Evolutionary conservation across 169 alveolate genomes (phyloP).

Genomic region (Babesia bovis): DNA sequence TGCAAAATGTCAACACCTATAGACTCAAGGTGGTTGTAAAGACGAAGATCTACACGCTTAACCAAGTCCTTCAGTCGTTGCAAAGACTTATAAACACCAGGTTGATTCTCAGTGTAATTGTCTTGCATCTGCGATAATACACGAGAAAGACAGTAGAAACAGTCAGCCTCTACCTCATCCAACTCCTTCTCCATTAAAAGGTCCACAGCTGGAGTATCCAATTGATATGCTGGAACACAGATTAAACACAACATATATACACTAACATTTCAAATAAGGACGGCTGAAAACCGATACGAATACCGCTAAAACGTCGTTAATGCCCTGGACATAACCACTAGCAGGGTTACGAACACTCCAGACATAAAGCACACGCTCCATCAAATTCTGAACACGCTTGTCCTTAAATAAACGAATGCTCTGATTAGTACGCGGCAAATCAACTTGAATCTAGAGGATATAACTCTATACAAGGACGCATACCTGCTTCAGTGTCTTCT

Average conservation of each 20-base stretch:
- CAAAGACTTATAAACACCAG: constrained; percentile 91
- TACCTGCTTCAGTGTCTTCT: constrained; percentile 66
- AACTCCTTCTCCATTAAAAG: constrained; percentile 68
- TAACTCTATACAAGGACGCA: constrained; percentile 52
- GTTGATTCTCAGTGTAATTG: constrained; percentile 90
- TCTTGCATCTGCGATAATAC: constrained; percentile 88
- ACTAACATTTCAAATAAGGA: constrained; percentile 78
- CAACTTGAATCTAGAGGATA: constrained; percentile 81
- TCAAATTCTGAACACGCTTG: constrained; percentile 78
- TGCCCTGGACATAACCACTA: constrained; percentile 92
- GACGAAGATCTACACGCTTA: constrained; percentile 84
- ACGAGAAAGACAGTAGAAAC: constrained; percentile 88
- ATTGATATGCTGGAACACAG: constrained; percentile 52
- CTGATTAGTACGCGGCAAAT: constrained; percentile 87
- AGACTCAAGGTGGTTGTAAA: constrained; percentile 80
- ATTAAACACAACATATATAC: constrained; percentile 57
- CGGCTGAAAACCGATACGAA: constrained; percentile 59
- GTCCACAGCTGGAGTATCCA: constrained; percentile 69
- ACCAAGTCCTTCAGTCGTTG: constrained; percentile 86
- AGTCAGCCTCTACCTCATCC: constrained; percentile 86
- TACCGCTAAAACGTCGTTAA: constrained; percentile 82
- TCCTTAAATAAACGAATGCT: constrained; percentile 78
- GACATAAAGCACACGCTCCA: constrained; percentile 87
- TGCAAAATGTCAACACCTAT: constrained; percentile 84
- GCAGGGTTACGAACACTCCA: constrained; percentile 93